Base-by-base conservation (phyloP, 2,329 filamentous ascomycete genomes). In the Paecilomyces sp. region DNA sequence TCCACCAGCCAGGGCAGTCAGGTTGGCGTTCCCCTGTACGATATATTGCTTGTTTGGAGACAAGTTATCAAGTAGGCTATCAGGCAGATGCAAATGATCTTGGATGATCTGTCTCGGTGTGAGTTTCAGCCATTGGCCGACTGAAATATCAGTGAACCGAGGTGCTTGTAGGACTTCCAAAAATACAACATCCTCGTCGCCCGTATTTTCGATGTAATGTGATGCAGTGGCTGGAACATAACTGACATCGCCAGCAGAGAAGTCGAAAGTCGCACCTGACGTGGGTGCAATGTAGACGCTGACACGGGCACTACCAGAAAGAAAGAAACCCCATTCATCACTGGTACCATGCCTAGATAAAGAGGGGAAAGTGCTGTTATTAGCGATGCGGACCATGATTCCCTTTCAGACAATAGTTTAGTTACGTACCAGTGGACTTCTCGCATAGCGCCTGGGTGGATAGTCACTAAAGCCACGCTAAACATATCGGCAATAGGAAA, bases 191-290 rank as follows among this genome's bases (percentile, higher is more conserved):
- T 85, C 81, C 60, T 82, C 81, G 9, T 76, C 79, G 18, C 83
- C 84, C 0, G 80, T 85, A 66, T 86, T 87, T 72, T 87, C 83
- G 18, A 87, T 74, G 63, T 86, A 87, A 67, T 87, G 85, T 0
- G 81, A 79, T 47, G 79, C 76, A 0, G 79, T 76, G 9, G 79
- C 76, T 1, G 83, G 82, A 11, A 87, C 80, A 61, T 86, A 86
- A 0, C 83, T 84, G 0, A 86, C 83, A 61, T 85, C 83, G 15
- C 84, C 83, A 22, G 82, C 82, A 6, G 78, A 79, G 70, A 83
- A 86, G 71, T 86, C 83, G 60, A 85, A 86, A 0, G 83, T 86
- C 54, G 79, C 76, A 1, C 80, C 77, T 1, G 77, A 70, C 3
- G 73, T 69, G 0, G 83, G 81, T 0, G 83, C 83, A 24, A 74